phyloP scores from a whole-genome alignment of 768 basidiomycete genomes.

The Boletus fagicola region DNA sequence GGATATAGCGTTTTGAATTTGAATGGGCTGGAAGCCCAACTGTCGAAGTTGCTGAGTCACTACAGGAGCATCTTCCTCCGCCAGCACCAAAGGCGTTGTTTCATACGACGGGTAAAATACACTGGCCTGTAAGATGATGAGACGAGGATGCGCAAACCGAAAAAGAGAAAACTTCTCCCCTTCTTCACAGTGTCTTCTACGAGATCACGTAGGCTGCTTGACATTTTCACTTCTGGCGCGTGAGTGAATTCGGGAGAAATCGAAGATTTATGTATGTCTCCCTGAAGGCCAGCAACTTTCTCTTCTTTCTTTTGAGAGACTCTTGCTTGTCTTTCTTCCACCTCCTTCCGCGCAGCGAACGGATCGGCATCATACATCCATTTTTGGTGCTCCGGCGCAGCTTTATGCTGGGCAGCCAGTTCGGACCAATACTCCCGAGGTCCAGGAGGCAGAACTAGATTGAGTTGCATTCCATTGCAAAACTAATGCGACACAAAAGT shows the following conservation, averaged over 20 bases:
- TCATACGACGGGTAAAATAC: slow-evolving; percentile 47
- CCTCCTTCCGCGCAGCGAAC: slow-evolving; percentile 68
- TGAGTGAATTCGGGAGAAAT: slow-evolving; percentile 42
- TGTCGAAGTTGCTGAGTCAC: slow-evolving; percentile 54
- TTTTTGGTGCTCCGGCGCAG: slow-evolving; percentile 60
- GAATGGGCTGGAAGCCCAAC: slow-evolving; percentile 64
- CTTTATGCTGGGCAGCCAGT: slow-evolving; percentile 68
- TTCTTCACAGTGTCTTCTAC: slow-evolving; percentile 82
- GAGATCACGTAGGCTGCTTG: slow-evolving; percentile 64
- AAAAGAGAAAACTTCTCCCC: slow-evolving; percentile 38
- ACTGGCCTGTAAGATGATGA: slow-evolving; percentile 41
- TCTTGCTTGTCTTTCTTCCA: slow-evolving; percentile 64
- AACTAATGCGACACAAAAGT: slow-evolving; percentile 46
- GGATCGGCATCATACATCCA: slow-evolving; percentile 93
- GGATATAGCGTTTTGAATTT: slow-evolving; percentile 51
- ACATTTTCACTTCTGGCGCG: slow-evolving; percentile 83
- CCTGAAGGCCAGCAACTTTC: slow-evolving; percentile 13
- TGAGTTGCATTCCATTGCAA: slow-evolving; percentile 71
- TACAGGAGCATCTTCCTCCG: slow-evolving; percentile 40
- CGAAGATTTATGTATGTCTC: slow-evolving; percentile 14
- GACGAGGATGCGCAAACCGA: background rate
- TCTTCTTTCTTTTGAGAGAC: slow-evolving; percentile 46
- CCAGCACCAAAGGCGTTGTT: slow-evolving; percentile 34
- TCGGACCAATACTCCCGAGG: slow-evolving; percentile 88
- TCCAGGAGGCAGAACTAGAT: slow-evolving; percentile 75